Evolutionary conservation across 352 stramenopile species (phyloP).

Genomic region (Phytophthora constricta): DNA sequence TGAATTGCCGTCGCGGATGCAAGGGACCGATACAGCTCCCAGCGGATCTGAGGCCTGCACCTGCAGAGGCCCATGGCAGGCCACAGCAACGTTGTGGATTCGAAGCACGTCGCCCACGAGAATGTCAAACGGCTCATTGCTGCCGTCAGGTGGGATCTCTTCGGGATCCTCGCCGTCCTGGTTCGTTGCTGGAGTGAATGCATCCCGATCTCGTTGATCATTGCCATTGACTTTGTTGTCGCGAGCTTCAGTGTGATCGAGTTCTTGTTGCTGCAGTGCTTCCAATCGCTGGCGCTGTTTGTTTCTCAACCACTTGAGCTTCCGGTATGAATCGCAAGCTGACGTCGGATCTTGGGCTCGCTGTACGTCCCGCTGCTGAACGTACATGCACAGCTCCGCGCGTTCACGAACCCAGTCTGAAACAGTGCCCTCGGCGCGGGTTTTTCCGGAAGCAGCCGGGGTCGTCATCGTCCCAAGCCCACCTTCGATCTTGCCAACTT

Average conservation of each 20-base stretch:
- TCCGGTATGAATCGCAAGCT: slow-evolving; percentile 53
- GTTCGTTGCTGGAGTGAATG: not conserved
- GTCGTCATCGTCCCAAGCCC: slow-evolving; percentile 23
- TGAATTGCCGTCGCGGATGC: slow-evolving; percentile 64
- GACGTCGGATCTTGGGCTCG: slow-evolving; percentile 14
- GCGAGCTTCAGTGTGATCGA: not conserved
- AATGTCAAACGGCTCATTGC: slow-evolving; percentile 31
- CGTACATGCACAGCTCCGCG: slow-evolving; percentile 55
- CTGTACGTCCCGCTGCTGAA: slow-evolving; percentile 38
- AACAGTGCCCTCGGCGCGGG: slow-evolving; percentile 15
- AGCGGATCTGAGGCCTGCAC: slow-evolving; percentile 42
- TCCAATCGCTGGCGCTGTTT: slow-evolving; percentile 37
- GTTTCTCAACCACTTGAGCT: slow-evolving; percentile 46
- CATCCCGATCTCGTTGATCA: not conserved
- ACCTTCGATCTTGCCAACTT: not conserved
- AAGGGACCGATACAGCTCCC: slow-evolving; percentile 53
- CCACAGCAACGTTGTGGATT: slow-evolving; percentile 35
- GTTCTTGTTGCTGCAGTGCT: slow-evolving; percentile 24
- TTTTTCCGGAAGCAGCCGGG: not conserved
- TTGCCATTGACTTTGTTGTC: not conserved
- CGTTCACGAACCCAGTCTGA: slow-evolving; percentile 40
- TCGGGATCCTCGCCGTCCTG: slow-evolving; percentile 1
- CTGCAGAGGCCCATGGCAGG: slow-evolving; percentile 19
- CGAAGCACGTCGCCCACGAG: slow-evolving; percentile 42
- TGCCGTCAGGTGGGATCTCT: slow-evolving; percentile 9